phyloP scores from a whole-genome alignment of 1,139 yeast species.

The Magnusiomyces paraingens region DNA sequence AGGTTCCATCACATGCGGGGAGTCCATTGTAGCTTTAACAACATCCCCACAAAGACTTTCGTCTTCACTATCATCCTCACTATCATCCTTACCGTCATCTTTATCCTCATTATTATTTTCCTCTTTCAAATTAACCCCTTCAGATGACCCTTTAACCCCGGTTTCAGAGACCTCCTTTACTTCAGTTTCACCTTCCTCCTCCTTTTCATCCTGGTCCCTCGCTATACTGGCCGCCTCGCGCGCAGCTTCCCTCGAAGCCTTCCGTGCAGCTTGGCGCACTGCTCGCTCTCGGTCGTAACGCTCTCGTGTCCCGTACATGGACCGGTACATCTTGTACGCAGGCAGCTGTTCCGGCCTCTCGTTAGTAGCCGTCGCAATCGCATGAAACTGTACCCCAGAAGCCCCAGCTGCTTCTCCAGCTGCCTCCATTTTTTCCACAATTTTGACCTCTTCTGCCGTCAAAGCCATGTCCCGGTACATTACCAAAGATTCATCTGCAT shows the following conservation, averaged over 20 bases:
- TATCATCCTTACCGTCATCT: not conserved
- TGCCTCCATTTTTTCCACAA: not conserved
- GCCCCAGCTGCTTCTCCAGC: not conserved
- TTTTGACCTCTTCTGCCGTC: not conserved
- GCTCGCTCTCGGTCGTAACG: not conserved
- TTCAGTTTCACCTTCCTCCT: not conserved
- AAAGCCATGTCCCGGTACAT: not conserved
- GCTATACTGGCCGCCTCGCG: too few species aligned
- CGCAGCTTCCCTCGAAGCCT: too few species aligned
- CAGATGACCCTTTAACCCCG: not conserved
- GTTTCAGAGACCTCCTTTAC: not conserved
- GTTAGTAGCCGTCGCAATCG: not conserved
- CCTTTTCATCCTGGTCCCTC: not conserved
- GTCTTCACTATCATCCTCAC: not conserved
- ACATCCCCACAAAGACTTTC: not conserved
- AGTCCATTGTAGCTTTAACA: slow-evolving; percentile 8
- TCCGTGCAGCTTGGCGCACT: not conserved
- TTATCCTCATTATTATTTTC: not conserved
- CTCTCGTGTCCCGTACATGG: not conserved
- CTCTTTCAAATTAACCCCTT: not conserved
- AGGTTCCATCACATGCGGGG: not conserved
- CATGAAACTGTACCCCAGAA: not conserved
- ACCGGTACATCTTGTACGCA: not conserved
- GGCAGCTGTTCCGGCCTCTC: not conserved
- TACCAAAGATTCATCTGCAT: slow-evolving; percentile 4